phyloP scores from a whole-genome alignment of 768 basidiomycete species.

The Phylloporus sp. region DNA sequence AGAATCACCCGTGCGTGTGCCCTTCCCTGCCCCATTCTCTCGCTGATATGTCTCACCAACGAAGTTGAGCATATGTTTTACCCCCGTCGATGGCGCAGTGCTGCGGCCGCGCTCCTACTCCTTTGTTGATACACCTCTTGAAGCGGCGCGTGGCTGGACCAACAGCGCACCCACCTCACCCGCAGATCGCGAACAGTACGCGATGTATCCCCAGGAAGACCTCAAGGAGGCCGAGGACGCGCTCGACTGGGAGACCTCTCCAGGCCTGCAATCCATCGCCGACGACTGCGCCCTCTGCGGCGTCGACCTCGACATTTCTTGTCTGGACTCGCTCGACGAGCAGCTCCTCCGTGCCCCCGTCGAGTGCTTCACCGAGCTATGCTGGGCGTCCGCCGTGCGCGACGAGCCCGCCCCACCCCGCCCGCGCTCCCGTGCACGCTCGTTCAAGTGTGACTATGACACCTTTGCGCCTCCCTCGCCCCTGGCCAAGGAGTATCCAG shows the following conservation, averaged over 20 bases:
- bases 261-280: conserved; percentile 11
- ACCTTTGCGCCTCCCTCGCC: neutral
- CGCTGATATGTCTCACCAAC: conserved; percentile 5
- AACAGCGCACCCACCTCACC: conserved; percentile 18
- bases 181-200: neutral
- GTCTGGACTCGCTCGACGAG: conserved; percentile 37
- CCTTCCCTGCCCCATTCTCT: neutral
- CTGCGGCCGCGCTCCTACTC: conserved; percentile 13
- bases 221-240: conserved; percentile 1
- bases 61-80: conserved; percentile 25
- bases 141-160: conserved; percentile 21
- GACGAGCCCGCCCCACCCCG: conserved; percentile 16
- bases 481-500: conserved; percentile 1
- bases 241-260: conserved; percentile 2
- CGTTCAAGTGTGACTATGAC: conserved; percentile 12
- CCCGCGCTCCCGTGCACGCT: conserved; percentile 9
- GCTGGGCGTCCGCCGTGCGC: conserved; percentile 36
- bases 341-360: conserved; percentile 37
- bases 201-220: conserved; percentile 7
- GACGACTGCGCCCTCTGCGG: conserved; percentile 28
- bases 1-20: conserved; percentile 23
- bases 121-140: conserved; percentile 8
- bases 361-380: conserved; percentile 38
- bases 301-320: conserved; percentile 34
- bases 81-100: conserved; percentile 10